A percentile compares a stretch with the other conserved stretches of the same genome.
phyloP scores from a whole-genome alignment of 2,329 filamentous ascomycete species.

The Claviceps purpurea region DNA sequence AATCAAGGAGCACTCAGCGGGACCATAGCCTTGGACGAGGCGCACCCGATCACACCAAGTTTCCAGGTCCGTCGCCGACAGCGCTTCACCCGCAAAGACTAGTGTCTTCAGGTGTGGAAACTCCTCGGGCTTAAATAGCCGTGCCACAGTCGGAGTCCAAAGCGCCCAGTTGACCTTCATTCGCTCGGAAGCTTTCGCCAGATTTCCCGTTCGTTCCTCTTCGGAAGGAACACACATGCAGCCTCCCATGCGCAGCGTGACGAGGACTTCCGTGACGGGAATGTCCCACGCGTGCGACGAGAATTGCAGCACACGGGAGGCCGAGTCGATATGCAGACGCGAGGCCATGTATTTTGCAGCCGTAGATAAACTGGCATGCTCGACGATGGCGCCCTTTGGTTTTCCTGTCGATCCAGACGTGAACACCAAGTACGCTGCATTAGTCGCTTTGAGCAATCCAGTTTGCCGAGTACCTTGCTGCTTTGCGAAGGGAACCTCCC shows the following conservation, averaged over 20 bases:
- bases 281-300: conserved; percentile 3
- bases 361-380: conserved; percentile 7
- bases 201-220: conserved; percentile 8
- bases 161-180: not conserved
- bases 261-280: conserved; percentile 5
- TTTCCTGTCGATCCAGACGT: conserved; percentile 11
- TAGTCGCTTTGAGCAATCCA: not conserved
- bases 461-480: not conserved
- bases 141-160: conserved; percentile 2
- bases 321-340: not conserved
- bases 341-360: not conserved
- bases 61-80: not conserved
- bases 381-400: conserved; percentile 12
- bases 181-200: conserved; percentile 2
- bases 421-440: conserved; percentile 11
- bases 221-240: conserved; percentile 10
- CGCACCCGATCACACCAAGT: not conserved
- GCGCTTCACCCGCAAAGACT: not conserved
- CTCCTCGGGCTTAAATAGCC: not conserved
- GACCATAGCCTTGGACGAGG: conserved; percentile 8
- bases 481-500: not conserved
- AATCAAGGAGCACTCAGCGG: conserved; percentile 10
- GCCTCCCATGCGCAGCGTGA: conserved; percentile 9
- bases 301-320: conserved; percentile 6
- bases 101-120: not conserved